A percentile compares a stretch with the other conserved stretches of the same genome.
These are phyloP conservation scores for Linderniella brevidens DNA, from an alignment of 257 asterid species.

Conservation along the genomic window DNA sequence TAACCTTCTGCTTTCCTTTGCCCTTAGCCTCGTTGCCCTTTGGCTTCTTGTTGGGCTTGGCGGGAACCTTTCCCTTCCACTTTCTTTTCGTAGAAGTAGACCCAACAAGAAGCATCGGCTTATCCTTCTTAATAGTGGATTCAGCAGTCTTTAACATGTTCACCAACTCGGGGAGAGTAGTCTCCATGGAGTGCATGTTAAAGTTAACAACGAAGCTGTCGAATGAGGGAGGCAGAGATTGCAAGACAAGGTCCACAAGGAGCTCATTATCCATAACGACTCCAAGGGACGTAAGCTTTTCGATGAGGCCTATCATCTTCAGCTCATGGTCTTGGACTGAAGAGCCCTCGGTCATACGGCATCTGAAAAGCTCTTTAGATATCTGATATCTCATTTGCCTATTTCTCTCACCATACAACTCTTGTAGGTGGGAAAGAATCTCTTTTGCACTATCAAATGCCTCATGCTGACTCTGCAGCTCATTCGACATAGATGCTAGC, in stretches of 20 bases:
- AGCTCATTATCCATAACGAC: background rate
- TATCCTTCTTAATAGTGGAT: background rate
- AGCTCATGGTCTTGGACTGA: background rate
- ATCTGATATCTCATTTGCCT: background rate
- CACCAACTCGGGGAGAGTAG: background rate
- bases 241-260: background rate
- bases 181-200: background rate
- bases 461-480: background rate
- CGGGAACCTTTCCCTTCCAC: background rate
- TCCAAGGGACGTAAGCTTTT: background rate
- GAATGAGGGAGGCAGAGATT: background rate
- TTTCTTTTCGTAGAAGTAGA: slow-evolving; percentile 1
- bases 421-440: background rate
- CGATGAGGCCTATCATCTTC: background rate
- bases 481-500: background rate
- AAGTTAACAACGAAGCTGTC: background rate
- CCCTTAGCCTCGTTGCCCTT: background rate
- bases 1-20: background rate
- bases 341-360: background rate
- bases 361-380: background rate
- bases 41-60: background rate
- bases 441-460: background rate
- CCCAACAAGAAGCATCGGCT: background rate
- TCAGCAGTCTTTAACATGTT: background rate
- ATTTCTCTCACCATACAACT: background rate